Evolutionary conservation across 2,329 filamentous ascomycete species (phyloP), one percentile per base, ranked within the genome.

Genomic region (Alternaria burnsii): DNA sequence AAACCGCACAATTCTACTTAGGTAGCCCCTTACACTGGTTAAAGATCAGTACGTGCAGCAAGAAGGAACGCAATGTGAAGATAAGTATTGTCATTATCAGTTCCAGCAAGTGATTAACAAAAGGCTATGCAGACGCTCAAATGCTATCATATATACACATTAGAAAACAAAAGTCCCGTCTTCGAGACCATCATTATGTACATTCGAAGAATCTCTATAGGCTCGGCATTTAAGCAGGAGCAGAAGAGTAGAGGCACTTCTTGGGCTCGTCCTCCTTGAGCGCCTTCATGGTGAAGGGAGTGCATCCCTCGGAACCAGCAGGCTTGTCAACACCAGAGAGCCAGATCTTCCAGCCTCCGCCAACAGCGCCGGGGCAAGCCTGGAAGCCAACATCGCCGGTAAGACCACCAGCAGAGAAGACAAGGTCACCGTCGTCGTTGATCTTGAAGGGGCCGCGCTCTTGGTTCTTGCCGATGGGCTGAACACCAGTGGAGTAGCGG

Each of bases 301-400:
- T 40, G 46, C 59, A 62, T 18, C 52, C 56, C 47, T 59, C 41
- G 2, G 47, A 40, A 30, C 63, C 79, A 8, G 54, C 73, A 5
- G 73, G 71, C 48, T 66, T 70, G 4, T 44, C 26, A 14, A 32
- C 40, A 34, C 58, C 62, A 30, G 55, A 32, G 28, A 76, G 66
- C 74, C 73, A 75, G 52, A 77, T 52, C 30, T 60, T 62, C 66
- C 68, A 77, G 26, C 82, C 75, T 8, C 77, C 80, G 2, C 82
- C 78, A 58, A 78, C 71, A 69, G 77, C 76, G 66, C 75, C 76
- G 36, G 86, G 85, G 81, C 87, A 89, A 24, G 86, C 86, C 52
- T 85, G 70, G 69, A 87, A 80, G 60, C 76, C 72, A 3, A 63
- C 58, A 41, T 81, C 81, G 55, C 55, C 55, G 34, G 78, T 51